Percentiles rank a stretch among this genome's conserved stretches.
Conservation (phyloP, 345 rosid species). For the Bretschneidera sinensis region DNA sequence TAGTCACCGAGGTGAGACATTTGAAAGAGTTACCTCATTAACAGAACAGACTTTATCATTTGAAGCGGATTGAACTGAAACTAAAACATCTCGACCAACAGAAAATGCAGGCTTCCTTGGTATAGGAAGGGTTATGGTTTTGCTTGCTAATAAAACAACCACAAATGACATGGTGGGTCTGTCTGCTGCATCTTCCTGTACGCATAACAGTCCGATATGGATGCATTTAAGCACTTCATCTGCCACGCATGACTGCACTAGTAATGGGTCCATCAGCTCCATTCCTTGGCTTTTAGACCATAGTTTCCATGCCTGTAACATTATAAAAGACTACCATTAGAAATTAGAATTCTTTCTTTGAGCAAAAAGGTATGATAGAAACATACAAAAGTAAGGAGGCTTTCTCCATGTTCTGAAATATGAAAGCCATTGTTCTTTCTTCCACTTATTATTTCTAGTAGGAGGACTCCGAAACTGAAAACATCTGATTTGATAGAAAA, state of each 20-base stretch:
- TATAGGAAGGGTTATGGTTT: conserved; percentile 24
- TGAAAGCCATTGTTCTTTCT: conserved; percentile 24
- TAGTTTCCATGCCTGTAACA: conserved; percentile 50
- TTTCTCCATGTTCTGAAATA: conserved; percentile 10
- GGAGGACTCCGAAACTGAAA: conserved; percentile 37
- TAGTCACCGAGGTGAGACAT: conserved; percentile 7
- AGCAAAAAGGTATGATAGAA: not conserved
- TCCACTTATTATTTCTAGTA: conserved; percentile 37
- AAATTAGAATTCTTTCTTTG: too few species aligned
- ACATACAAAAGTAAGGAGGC: conserved; percentile 28
- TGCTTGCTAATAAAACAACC: conserved; percentile 36
- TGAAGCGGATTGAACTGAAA: not conserved
- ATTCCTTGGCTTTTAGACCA: conserved; percentile 45
- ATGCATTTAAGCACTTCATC: conserved; percentile 46
- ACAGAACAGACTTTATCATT: not conserved
- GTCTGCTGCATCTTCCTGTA: conserved; percentile 50
- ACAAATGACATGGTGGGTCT: conserved; percentile 49
- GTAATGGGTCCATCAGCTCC: conserved; percentile 42
- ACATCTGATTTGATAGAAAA: conserved; percentile 39
- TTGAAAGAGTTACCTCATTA: conserved; percentile 13
- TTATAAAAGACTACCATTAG: not conserved
- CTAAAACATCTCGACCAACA: conserved; percentile 6
- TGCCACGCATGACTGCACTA: conserved; percentile 24
- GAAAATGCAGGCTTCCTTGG: conserved; percentile 45
- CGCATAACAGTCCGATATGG: conserved; percentile 58